A percentile compares a stretch with the other conserved stretches of the same genome.
Evolutionary conservation across 2,329 filamentous ascomycete genomes (phyloP).

Genomic region (Sordariomycetes sp.): DNA sequence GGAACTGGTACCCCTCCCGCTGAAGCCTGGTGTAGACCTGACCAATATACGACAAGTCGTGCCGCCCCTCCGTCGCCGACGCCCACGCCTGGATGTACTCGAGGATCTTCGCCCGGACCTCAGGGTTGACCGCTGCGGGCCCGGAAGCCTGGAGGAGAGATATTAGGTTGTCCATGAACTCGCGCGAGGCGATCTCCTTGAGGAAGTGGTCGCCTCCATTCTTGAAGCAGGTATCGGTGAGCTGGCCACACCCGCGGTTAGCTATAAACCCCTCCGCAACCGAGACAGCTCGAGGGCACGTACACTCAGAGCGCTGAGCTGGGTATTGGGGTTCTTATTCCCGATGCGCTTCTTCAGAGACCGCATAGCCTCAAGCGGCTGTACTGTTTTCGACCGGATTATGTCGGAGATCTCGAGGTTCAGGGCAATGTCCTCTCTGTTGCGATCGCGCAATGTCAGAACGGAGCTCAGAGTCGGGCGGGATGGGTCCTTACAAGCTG

Average conservation of each 20-base stretch:
- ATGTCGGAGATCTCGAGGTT: constrained; percentile 98
- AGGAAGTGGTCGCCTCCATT: constrained; percentile 96
- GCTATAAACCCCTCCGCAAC: background rate
- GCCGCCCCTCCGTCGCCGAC: constrained; percentile 70
- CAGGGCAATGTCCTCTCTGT: constrained; percentile 85
- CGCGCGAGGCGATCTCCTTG: constrained; percentile 83
- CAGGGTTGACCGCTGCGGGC: constrained; percentile 59
- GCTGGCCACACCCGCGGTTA: constrained; percentile 30
- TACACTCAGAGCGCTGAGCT: constrained; percentile 88
- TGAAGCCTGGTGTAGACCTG: constrained; percentile 78
- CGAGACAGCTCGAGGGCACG: constrained; percentile 8
- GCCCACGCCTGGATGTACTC: constrained; percentile 93
- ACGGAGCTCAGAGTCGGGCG: background rate
- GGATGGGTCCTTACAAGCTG: constrained; percentile 55
- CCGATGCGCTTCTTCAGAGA: constrained; percentile 87
- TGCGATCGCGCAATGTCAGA: background rate
- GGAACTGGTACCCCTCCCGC: constrained; percentile 77
- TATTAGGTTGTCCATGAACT: constrained; percentile 96
- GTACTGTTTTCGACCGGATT: constrained; percentile 93
- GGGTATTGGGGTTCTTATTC: constrained; percentile 95
- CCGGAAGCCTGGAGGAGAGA: constrained; percentile 78
- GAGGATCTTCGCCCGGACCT: constrained; percentile 81
- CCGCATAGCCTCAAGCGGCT: constrained; percentile 96
- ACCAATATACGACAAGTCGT: constrained; percentile 72
- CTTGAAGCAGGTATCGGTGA: constrained; percentile 97